phyloP scores from a whole-genome alignment of 1,139 yeast genomes.

The Sugiyamaella sp. region DNA sequence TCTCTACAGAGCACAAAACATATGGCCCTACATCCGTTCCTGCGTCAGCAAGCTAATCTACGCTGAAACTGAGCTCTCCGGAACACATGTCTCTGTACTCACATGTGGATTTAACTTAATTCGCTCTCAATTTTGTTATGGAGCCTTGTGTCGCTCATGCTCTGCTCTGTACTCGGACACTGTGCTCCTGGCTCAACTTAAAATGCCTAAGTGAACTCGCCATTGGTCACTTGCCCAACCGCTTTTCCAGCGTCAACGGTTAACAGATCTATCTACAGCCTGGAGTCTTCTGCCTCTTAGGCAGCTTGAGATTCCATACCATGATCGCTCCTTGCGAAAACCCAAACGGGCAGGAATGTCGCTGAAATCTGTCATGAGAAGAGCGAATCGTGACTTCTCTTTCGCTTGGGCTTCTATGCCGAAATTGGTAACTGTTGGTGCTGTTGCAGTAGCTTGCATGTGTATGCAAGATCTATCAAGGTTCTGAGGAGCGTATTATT shows the following conservation, averaged over 20 bases:
- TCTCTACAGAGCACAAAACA: neutral
- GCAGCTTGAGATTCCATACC: too few relatives aligned
- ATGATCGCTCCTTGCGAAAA: neutral
- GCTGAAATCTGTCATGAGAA: neutral
- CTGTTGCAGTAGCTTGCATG: constrained; percentile 1
- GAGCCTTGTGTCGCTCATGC: too few relatives aligned
- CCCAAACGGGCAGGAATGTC: neutral
- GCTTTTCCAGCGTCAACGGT: too few relatives aligned
- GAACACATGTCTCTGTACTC: neutral
- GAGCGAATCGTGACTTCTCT: neutral
- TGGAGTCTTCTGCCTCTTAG: too few relatives aligned
- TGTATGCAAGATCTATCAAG: neutral
- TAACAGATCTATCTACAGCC: too few relatives aligned
- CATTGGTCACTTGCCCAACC: too few relatives aligned
- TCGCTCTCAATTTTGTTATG: too few relatives aligned
- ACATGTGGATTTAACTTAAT: neutral
- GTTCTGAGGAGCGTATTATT: neutral
- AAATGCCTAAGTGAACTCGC: too few relatives aligned
- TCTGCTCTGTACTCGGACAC: too few relatives aligned
- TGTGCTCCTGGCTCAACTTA: too few relatives aligned
- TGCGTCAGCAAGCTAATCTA: constrained; percentile 2
- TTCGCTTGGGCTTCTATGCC: neutral
- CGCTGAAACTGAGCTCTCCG: neutral
- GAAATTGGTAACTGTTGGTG: neutral
- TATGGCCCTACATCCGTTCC: neutral